Conservation (phyloP, 345 rosid species). For the Punica granatum region DNA sequence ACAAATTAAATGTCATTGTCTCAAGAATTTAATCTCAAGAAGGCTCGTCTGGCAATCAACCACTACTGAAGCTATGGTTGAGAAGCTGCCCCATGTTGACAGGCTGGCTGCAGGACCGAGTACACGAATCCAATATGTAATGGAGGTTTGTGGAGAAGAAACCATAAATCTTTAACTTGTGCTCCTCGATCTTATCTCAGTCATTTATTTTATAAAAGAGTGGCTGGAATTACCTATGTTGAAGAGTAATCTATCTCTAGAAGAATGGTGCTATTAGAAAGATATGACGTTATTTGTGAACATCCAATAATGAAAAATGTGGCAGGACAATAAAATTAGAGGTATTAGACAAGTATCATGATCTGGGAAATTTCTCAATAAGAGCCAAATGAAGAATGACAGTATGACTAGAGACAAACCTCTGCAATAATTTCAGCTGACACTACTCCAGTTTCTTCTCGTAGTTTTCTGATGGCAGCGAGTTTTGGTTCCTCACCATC, state of each 20-base stretch:
- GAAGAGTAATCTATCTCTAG: too few species aligned
- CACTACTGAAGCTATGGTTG: background rate
- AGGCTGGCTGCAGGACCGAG: background rate
- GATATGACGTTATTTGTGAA: too few species aligned
- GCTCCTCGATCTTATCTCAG: too few species aligned
- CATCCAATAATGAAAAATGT: background rate
- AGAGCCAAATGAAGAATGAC: background rate
- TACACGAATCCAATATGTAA: too few species aligned
- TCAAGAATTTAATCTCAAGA: background rate
- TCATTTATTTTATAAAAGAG: too few species aligned
- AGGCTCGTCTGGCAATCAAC: background rate
- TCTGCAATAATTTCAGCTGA: conserved; percentile 81
- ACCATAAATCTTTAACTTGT: too few species aligned
- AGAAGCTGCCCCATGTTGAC: background rate
- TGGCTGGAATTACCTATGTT: too few species aligned
- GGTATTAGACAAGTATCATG: background rate
- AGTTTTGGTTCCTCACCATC: conserved; percentile 88
- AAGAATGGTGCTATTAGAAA: too few species aligned
- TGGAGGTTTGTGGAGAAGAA: background rate
- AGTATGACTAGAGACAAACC: conserved; percentile 29
- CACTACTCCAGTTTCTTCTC: conserved; percentile 84
- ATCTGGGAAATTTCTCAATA: background rate
- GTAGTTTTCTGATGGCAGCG: conserved; percentile 80
- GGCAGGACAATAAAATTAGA: background rate
- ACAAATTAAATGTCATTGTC: background rate